Conservation (phyloP, 257 asterid species). For the Solanum peruvianum region DNA sequence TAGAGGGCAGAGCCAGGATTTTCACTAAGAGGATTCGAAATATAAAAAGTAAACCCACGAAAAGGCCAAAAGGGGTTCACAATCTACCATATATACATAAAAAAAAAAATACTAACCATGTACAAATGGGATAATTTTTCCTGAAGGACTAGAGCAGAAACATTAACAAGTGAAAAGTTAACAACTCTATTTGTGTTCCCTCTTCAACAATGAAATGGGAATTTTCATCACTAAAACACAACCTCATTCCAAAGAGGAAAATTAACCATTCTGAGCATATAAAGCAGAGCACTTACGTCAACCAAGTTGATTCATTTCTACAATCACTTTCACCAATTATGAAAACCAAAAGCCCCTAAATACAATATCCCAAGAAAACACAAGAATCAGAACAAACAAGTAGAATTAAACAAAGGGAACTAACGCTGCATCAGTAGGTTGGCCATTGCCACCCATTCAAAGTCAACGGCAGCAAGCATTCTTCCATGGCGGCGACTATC, state of each 20-base stretch:
- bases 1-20: not conserved
- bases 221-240: not conserved
- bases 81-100: not conserved
- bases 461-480: slow-evolving; percentile 33
- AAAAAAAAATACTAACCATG: not conserved
- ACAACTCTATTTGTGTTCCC: not conserved
- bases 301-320: not conserved
- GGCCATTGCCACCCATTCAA: slow-evolving; percentile 43
- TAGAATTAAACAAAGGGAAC: not conserved
- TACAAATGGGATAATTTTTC: not conserved
- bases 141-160: not conserved
- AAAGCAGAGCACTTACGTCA: not conserved
- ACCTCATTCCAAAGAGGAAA: not conserved
- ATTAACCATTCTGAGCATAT: not conserved
- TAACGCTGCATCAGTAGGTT: slow-evolving; percentile 48
- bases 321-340: not conserved
- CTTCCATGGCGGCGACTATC: slow-evolving; percentile 35
- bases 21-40: not conserved
- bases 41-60: not conserved
- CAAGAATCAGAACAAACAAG: not conserved
- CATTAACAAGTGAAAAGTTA: not conserved
- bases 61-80: not conserved
- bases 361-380: not conserved
- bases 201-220: not conserved
- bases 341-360: not conserved